Conservation (phyloP, 169 alveolate genomes). For the Babesia sp. region DNA sequence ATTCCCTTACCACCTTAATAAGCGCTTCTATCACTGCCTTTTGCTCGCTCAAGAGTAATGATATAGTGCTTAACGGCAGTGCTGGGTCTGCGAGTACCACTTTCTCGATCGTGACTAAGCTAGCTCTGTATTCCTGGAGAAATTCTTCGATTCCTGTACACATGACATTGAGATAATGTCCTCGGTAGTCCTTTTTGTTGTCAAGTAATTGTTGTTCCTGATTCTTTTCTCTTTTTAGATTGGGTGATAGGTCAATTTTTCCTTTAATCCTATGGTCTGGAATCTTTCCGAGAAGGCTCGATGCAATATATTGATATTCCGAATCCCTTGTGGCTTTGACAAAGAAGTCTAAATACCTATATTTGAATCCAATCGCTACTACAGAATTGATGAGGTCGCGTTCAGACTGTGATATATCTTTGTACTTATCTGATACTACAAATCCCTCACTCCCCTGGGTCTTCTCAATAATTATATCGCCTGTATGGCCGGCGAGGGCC, state of each 20-base stretch:
- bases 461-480: conserved; percentile 65
- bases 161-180: conserved; percentile 68
- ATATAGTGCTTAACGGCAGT: conserved; percentile 67
- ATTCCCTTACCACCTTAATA: conserved; percentile 17
- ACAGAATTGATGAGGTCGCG: conserved; percentile 67
- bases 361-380: conserved; percentile 49
- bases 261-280: neutral
- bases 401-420: conserved; percentile 63
- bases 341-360: conserved; percentile 21
- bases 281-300: neutral
- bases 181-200: neutral
- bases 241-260: neutral
- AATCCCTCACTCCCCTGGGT: conserved; percentile 34
- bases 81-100: conserved; percentile 62
- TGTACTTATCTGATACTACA: conserved; percentile 39
- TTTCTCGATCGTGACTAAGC: conserved; percentile 64
- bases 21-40: conserved; percentile 63
- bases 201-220: neutral
- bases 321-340: conserved; percentile 38
- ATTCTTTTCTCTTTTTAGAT: neutral
- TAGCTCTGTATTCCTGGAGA: conserved; percentile 57
- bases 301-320: conserved; percentile 58
- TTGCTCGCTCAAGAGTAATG: conserved; percentile 65
- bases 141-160: conserved; percentile 68
- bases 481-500: conserved; percentile 75